Evolutionary conservation across 2,329 filamentous ascomycete species (phyloP).

Genomic region (Cercospora berteroae): DNA sequence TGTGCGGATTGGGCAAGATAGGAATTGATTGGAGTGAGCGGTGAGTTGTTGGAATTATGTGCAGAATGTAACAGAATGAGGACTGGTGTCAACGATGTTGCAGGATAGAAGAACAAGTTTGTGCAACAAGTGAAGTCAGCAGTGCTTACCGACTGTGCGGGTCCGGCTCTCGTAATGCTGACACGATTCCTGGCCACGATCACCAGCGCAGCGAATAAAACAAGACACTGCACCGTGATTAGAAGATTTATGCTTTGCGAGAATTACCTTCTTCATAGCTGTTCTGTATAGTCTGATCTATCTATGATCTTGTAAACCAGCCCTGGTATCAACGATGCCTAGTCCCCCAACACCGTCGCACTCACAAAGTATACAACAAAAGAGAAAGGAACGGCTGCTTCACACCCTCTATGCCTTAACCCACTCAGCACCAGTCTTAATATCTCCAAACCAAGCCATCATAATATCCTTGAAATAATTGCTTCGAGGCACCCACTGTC

Average conservation of each 20-base stretch:
- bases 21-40: too few relatives aligned
- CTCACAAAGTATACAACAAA: background rate
- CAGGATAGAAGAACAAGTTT: background rate
- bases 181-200: background rate
- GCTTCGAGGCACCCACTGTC: constrained; percentile 46
- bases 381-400: background rate
- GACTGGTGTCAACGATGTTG: too few relatives aligned
- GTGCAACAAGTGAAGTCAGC: background rate
- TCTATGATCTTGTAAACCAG: background rate
- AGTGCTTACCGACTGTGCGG: background rate
- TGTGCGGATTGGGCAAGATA: too few relatives aligned
- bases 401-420: constrained; percentile 14
- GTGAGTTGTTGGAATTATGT: too few relatives aligned
- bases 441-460: constrained; percentile 44
- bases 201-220: background rate
- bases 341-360: background rate
- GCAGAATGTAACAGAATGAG: too few relatives aligned
- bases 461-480: constrained; percentile 48
- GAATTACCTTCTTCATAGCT: background rate
- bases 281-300: background rate
- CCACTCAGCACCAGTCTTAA: constrained; percentile 44
- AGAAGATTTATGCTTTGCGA: background rate
- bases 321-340: background rate
- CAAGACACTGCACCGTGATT: background rate
- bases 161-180: background rate